A percentile compares a stretch with the other conserved stretches of the same genome.
phyloP scores from a whole-genome alignment of 2,329 filamentous ascomycete species.

The Fusarium subtropicale region DNA sequence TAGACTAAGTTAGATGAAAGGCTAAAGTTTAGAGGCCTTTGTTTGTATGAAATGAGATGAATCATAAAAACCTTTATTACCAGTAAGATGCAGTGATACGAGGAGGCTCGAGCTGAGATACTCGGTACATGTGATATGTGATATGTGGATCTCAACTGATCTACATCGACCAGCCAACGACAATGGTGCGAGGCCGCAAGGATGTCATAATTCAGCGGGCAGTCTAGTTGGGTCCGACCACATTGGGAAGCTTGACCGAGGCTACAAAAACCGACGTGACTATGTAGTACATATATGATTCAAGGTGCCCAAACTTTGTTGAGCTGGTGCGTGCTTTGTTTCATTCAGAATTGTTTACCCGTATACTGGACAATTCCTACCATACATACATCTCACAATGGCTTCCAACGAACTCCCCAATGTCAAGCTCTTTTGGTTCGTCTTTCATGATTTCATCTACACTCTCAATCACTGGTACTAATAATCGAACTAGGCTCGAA shows the following conservation, averaged over 20 bases:
- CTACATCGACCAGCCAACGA: conserved; percentile 19
- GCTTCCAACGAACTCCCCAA: conserved; percentile 57
- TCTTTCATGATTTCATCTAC: not conserved
- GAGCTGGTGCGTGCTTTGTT: not conserved
- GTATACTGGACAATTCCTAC: not conserved
- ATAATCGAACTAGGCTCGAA: conserved; percentile 78
- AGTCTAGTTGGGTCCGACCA: conserved; percentile 27
- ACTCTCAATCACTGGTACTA: not conserved
- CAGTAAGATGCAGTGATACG: not conserved
- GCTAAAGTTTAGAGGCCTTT: conserved; percentile 17
- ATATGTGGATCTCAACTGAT: conserved; percentile 17
- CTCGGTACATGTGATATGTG: conserved; percentile 35
- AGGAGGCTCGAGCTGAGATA: conserved; percentile 9
- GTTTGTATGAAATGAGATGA: conserved; percentile 23
- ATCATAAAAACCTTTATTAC: conserved; percentile 14
- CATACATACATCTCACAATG: conserved; percentile 29
- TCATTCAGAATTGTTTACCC: not conserved
- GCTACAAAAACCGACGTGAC: conserved; percentile 6
- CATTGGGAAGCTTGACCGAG: conserved; percentile 24
- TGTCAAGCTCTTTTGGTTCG: conserved; percentile 73
- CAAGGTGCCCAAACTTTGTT: not conserved
- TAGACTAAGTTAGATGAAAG: conserved; percentile 37
- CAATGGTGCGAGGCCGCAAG: not conserved
- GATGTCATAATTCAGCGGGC: conserved; percentile 1
- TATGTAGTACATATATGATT: not conserved